Evolutionary conservation across 352 stramenopile species (phyloP), one percentile per base, ranked within the genome.

Genomic region (Aphanomyces cochlioides): DNA sequence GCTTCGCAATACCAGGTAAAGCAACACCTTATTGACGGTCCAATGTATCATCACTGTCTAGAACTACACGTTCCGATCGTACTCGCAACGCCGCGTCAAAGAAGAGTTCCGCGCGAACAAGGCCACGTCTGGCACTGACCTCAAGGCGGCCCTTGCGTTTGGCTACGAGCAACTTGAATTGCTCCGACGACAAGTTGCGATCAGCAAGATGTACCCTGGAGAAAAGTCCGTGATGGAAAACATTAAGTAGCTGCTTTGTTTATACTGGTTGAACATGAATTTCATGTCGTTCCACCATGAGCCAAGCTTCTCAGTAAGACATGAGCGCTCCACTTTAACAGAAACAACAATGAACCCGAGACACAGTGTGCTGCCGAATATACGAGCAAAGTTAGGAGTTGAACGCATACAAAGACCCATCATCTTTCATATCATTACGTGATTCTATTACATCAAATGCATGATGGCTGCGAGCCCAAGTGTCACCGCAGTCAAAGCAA

Each of bases 161-260:
- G 63, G 63, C 50, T 37, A 38, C 37, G 63, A 69, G 36, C 63
- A 69, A 28, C 38, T 69, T 10, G 19, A 37, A 13, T 13, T 69
- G 21, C 43, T 69, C 12, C 63, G 63, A 43, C 63, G 63, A 61
- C 63, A 69, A 43, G 63, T 69, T 28, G 45, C 63, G 5, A 69
- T 69, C 50, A 69, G 63, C 63, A 69, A 69, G 43, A n/a, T 69
- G 28, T 69, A 69, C 50, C 63, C 63, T 61, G 63, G 41, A 17
- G 63, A 69, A 64, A 69, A 69, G 63, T 69, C 63, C 8, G 63
- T 69, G 19, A 69, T 69, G 63, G 63, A 69, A 69, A 45, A 28
- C 50, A 43, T 47, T 13, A 58, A 69, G 6, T 69, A 69, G 43
- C 38, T 59, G 17, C 21, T 47, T 17, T 28, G 28, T 28, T 28